Evolutionary conservation across 768 basidiomycete species (phyloP), one percentile per base, ranked within the genome.

Genomic region (Termitomyces bulborhizus): DNA sequence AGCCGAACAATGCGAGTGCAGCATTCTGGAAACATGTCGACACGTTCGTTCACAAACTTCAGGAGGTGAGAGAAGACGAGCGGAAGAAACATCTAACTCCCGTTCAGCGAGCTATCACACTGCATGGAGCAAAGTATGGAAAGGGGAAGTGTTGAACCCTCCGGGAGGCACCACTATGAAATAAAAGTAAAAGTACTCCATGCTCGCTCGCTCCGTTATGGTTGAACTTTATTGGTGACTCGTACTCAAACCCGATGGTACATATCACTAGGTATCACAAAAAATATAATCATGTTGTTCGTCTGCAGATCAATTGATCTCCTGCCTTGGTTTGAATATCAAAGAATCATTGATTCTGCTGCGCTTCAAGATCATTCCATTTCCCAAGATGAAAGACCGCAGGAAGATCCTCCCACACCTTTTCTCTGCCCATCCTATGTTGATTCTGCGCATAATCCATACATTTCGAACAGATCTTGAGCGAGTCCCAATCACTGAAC

Each of bases 391-490:
- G 63, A 55, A 75, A 76, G 15, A 73, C 61, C 4, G 55, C 57
- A 1, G 74, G 74, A 21, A 76, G 62, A 29, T 52, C 49, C 42
- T 72, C 65, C 74, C 74, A 76, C 2, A 73, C 65, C 57, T 66
- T 70, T 60, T 71, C 68, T 45, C 74, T 60, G 0, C 73, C 74
- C 13, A 58, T 61, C 41, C 62, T 59, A 57, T 75, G 72, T 56
- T 68, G 64, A 32, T 50, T 44, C 57, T 69, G 65, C 31, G 66
- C 56, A 27, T 64, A 57, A 7, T 64, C 51, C 37, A 68, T 61
- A 50, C 74, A 76, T 42, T 62, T 69, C 6, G 47, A 31, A 56
- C 74, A 76, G 9, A 73, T 48, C 43, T 65, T 56, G 16, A 73
- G 57, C 2, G 62, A 57, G 2, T 57, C 58, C 72, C 72, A 74